Evolutionary conservation across 495 filamentous ascomycete genomes (phyloP), one percentile per base, ranked within the genome.

Genomic region (Aspergillus mulundensis): DNA sequence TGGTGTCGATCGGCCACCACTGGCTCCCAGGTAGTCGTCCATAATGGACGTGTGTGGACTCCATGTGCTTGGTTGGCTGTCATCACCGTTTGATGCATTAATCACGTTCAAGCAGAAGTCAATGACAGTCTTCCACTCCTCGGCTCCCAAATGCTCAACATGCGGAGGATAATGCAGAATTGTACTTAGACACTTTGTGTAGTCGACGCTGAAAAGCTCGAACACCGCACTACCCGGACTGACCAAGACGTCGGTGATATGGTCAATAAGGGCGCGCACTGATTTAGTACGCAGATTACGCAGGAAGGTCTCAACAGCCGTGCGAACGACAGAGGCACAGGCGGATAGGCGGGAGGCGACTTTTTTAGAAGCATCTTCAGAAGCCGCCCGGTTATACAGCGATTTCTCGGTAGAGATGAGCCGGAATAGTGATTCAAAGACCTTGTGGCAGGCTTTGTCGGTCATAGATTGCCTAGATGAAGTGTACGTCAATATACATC

Each of bases 391-490:
- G 48, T 84, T 78, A 61, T 84, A 89, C 20, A 72, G 57, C 23
- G 85, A 75, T 63, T 85, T 87, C 55, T 97, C 91, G 11, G 74
- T 63, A 18, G 85, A 74, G 7, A 84, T 72, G 58, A 82, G 84
- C 36, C 78, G 75, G 63, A 97, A 97, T 15, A 98, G 71, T 0
- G 83, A 81, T 63, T 97, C 91, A 58, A 87, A 91, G 24, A 97
- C 84, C 45, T 80, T 81, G 62, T 95, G 88, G 62, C 87, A 95
- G 16, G 80, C 81, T 60, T 87, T 88, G 65, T 96, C 91, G 46
- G 80, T 84, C 50, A 90, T 71, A 15, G 66, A 60, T 43, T 75
- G 70, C 34, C 79, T 83, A 59, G 11, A 63, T 32, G 66, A 34
- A 16, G n/a, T 44, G 54, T 14, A 18, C 32, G 63, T 68, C 45